Percentiles rank a stretch among this genome's conserved stretches.
Conservation (phyloP, 163 green algal genomes). For the Smithsoniella earleae region DNA sequence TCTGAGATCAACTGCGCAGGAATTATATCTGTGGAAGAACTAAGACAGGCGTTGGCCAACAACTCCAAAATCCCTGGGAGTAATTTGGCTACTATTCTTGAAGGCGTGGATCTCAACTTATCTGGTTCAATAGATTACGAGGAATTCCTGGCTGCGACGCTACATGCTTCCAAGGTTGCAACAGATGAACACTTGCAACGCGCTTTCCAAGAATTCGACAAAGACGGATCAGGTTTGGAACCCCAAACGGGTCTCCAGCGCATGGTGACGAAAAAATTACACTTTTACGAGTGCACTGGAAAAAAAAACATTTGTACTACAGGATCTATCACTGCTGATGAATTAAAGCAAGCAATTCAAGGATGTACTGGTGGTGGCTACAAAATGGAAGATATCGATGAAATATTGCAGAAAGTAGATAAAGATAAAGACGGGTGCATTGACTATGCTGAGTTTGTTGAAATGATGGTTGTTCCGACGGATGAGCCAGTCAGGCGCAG, state of each 20-base stretch:
- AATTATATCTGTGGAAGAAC: conserved; percentile 90
- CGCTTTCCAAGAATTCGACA: conserved; percentile 45
- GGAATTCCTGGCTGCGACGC: conserved; percentile 92
- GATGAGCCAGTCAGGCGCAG: too few species aligned
- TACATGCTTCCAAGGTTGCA: conserved; percentile 59
- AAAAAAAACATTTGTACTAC: too few species aligned
- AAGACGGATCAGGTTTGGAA: conserved; percentile 36
- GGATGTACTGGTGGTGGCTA: conserved; percentile 29
- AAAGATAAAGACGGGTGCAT: conserved; percentile 50
- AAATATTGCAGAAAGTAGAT: conserved; percentile 45
- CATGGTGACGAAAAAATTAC: too few species aligned
- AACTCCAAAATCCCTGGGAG: conserved; percentile 47
- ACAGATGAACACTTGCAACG: conserved; percentile 30
- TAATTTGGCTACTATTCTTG: conserved; percentile 63
- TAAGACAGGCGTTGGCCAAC: conserved; percentile 52
- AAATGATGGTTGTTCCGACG: conserved; percentile 46
- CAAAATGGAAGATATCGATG: conserved; percentile 34
- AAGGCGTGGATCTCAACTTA: conserved; percentile 75
- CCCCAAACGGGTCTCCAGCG: too few species aligned
- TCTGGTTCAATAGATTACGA: conserved; percentile 90
- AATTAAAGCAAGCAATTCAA: conserved; percentile 37
- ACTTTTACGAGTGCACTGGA: too few species aligned
- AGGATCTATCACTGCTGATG: conserved; percentile 41
- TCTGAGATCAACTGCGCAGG: too few species aligned
- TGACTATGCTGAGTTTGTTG: conserved; percentile 47